Percentiles rank a stretch among this genome's conserved stretches.
Conservation (phyloP, 148 eudicot species). For the Diospyros lotus region DNA sequence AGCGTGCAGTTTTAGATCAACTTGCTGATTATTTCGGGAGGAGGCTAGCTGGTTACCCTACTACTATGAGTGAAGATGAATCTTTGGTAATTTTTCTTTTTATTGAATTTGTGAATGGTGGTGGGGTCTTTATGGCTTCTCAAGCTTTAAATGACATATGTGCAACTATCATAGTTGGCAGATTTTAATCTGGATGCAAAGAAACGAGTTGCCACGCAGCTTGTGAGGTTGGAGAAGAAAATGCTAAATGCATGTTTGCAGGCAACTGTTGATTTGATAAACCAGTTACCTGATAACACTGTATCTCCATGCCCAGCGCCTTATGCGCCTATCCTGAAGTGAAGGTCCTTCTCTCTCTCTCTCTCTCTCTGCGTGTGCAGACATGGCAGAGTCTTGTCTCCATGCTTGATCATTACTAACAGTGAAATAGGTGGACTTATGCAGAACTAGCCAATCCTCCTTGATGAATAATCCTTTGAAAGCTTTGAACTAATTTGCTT, state of each 20-base stretch:
- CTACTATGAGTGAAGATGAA: slow-evolving; percentile 74
- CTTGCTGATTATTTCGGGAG: slow-evolving; percentile 62
- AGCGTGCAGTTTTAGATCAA: slow-evolving; percentile 90
- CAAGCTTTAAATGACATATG: slow-evolving; percentile 10
- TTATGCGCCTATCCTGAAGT: slow-evolving; percentile 72
- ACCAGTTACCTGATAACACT: slow-evolving; percentile 72
- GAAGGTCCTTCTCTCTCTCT: slow-evolving; percentile 32
- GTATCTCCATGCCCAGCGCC: slow-evolving; percentile 96
- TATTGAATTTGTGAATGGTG: slow-evolving; percentile 8
- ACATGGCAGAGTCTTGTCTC: neutral
- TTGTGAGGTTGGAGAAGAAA: slow-evolving; percentile 88
- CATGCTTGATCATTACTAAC: neutral
- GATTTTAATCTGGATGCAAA: slow-evolving; percentile 68
- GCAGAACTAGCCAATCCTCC: slow-evolving; percentile 9
- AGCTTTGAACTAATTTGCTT: too few species aligned
- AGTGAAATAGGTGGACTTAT: neutral
- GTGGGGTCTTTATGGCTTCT: neutral
- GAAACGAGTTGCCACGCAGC: slow-evolving; percentile 89
- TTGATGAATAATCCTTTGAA: neutral
- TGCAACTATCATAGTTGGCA: slow-evolving; percentile 51
- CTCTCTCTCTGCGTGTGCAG: neutral
- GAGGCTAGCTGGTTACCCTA: slow-evolving; percentile 74
- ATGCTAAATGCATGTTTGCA: slow-evolving; percentile 72
- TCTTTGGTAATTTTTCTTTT: slow-evolving; percentile 46
- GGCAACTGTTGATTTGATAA: slow-evolving; percentile 59